These are phyloP conservation scores for Saccharum hybrid DNA, from an alignment of 202 grass and related monocot genomes.

Conservation along the genomic window DNA sequence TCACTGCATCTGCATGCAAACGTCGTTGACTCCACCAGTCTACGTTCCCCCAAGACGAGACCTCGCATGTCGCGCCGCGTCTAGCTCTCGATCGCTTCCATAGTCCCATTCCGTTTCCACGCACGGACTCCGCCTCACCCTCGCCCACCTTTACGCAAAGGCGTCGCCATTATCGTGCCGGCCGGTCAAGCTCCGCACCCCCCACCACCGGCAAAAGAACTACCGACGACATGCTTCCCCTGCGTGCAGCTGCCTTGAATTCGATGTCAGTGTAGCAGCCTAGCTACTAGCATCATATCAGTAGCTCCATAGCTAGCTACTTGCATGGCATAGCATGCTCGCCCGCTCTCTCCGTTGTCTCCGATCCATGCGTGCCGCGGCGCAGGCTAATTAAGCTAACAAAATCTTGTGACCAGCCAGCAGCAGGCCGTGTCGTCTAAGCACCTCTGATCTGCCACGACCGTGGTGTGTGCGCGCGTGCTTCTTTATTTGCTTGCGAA, in stretches of 20 bases:
- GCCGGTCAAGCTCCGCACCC: conserved; percentile 23
- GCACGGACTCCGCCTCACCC: neutral
- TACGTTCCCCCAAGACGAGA: neutral
- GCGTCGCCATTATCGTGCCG: conserved; percentile 19
- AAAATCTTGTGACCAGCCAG: neutral
- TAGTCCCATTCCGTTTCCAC: neutral
- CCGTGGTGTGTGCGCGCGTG: neutral
- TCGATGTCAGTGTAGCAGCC: neutral
- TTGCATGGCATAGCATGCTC: too few species aligned
- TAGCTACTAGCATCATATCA: neutral
- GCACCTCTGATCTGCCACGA: neutral
- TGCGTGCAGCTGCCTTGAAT: neutral
- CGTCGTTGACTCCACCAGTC: neutral
- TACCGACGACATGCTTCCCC: neutral
- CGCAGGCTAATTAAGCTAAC: neutral
- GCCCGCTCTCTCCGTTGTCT: too few species aligned
- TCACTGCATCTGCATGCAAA: neutral
- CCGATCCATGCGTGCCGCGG: too few species aligned
- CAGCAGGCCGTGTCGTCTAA: neutral
- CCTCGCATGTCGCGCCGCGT: neutral
- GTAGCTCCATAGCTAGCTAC: too few species aligned
- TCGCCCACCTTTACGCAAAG: conserved; percentile 45
- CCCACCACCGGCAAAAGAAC: neutral
- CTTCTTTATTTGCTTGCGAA: neutral
- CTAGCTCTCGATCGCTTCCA: neutral